These are phyloP conservation scores for Agrocybe pediades DNA, from an alignment of 768 basidiomycete genomes.

Conservation along the genomic window DNA sequence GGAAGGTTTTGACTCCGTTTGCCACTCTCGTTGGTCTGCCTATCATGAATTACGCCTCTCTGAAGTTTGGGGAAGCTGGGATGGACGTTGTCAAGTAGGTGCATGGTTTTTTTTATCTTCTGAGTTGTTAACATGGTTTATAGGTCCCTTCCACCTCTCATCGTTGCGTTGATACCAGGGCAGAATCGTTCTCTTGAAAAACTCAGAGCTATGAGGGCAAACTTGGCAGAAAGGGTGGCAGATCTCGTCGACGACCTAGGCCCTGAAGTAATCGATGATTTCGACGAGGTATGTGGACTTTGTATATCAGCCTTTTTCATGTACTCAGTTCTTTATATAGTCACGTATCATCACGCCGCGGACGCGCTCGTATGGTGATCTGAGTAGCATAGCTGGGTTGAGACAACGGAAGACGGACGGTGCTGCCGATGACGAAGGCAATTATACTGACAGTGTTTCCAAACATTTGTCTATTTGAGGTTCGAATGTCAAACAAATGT, in stretches of 20 bases:
- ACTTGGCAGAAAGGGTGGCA: conserved; percentile 82
- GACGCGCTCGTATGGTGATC: neutral
- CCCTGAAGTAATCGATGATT: conserved; percentile 84
- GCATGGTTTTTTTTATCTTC: conserved; percentile 23
- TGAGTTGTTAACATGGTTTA: conserved; percentile 1
- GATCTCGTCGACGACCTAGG: conserved; percentile 87
- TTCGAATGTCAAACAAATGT: too few species aligned
- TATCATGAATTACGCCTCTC: conserved; percentile 87
- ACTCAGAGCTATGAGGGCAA: conserved; percentile 70
- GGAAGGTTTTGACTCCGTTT: conserved; percentile 77
- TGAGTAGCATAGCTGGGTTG: neutral
- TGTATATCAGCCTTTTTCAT: neutral
- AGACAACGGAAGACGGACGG: neutral
- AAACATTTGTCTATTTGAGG: too few species aligned
- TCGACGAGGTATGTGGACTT: conserved; percentile 61
- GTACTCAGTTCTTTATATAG: neutral
- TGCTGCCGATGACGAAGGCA: too few species aligned
- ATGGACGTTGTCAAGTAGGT: conserved; percentile 94
- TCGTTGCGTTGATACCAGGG: conserved; percentile 87
- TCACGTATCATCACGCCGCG: neutral
- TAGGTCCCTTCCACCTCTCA: conserved; percentile 87
- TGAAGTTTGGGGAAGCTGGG: conserved; percentile 97
- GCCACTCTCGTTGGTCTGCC: conserved; percentile 74
- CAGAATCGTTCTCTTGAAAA: conserved; percentile 80
- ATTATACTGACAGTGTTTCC: too few species aligned